These are phyloP conservation scores for Phaseolus coccineus DNA, from an alignment of 331 rosid species.

Conservation along the genomic window DNA sequence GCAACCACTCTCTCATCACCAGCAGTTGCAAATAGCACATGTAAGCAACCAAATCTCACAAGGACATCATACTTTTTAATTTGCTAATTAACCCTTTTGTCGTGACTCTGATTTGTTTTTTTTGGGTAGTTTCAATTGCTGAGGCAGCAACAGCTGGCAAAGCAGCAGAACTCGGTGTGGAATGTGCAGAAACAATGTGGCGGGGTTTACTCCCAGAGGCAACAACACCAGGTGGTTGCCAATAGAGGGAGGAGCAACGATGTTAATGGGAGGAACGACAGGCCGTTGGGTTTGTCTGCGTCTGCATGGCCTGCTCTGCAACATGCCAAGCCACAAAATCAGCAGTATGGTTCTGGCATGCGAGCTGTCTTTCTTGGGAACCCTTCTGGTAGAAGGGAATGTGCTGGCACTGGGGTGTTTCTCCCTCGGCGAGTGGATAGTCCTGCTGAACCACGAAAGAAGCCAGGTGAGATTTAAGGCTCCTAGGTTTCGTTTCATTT, in stretches of 20 bases:
- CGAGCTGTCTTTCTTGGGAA: conserved; percentile 62
- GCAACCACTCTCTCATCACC: conserved; percentile 60
- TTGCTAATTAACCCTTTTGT: neutral
- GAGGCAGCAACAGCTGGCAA: conserved; percentile 67
- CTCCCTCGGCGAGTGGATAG: conserved; percentile 70
- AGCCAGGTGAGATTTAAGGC: conserved; percentile 52
- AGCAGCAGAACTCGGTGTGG: conserved; percentile 53
- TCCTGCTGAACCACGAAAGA: conserved; percentile 58
- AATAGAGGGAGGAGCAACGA: conserved; percentile 51
- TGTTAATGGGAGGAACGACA: conserved; percentile 42
- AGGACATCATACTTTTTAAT: neutral
- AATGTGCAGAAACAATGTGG: conserved; percentile 44
- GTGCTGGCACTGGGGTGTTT: conserved; percentile 90
- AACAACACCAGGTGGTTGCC: conserved; percentile 32
- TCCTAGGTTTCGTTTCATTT: conserved; percentile 1
- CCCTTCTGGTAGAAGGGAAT: conserved; percentile 56
- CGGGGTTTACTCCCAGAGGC: conserved; percentile 41
- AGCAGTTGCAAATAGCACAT: conserved; percentile 62
- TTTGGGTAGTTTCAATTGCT: conserved; percentile 56
- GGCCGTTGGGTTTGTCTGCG: conserved; percentile 55
- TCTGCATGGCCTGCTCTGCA: conserved; percentile 81
- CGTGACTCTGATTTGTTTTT: neutral
- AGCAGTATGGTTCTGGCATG: conserved; percentile 58
- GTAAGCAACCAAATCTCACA: conserved; percentile 42
- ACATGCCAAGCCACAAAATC: conserved; percentile 50